Evolutionary conservation across 148 eudicot species (phyloP), one percentile per base, ranked within the genome.

Genomic region (Vaccinium myrtillus): DNA sequence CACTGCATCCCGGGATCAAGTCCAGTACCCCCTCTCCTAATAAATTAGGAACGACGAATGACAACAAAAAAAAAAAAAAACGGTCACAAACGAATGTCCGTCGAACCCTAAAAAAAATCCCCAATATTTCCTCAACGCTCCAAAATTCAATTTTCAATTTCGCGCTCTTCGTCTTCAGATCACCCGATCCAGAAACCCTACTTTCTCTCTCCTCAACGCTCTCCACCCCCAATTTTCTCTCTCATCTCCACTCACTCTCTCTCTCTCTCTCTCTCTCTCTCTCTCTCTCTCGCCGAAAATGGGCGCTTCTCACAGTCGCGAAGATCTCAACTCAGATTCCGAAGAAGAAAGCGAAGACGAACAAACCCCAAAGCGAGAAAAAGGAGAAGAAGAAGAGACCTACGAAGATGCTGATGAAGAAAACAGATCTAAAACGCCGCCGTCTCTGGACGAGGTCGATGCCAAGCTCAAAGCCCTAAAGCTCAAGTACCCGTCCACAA

Each of bases 291-390:
- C 74, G 11, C 3, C 39, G 54, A 8, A 55, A 83, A 94, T 94
- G 98, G 95, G 98, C 13, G 92, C 85, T 3, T 83, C 90, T 51
- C 91, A 91, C 79, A 94, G 98, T 79, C 94, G 91, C 46, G 92
- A 91, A 19, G 98, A 91, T 36, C 74, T 93, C 25, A 91, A 90
- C 12, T 91, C 98, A 6, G 96, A 92, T 23, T 88, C 93, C 14
- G 93, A 91, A 25, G 91, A 90, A 79, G 92, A 91, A 54, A 84
- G 77, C 13, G 90, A 85, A 27, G 73, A 88, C 8, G 70, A 58
- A 59, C 73, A 50, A 9, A 49, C 83, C 54, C 77, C 73, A 15
- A 54, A 73, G 9, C 46, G 46, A 43, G 88, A 83, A 25, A 82
- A 83, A 6, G 82, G 78, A 18, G 86, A 88, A 25, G 87, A 90